A percentile compares a stretch with the other conserved stretches of the same genome.
phyloP scores from a whole-genome alignment of 768 basidiomycete species.

The Tricholoma saponaceum region DNA sequence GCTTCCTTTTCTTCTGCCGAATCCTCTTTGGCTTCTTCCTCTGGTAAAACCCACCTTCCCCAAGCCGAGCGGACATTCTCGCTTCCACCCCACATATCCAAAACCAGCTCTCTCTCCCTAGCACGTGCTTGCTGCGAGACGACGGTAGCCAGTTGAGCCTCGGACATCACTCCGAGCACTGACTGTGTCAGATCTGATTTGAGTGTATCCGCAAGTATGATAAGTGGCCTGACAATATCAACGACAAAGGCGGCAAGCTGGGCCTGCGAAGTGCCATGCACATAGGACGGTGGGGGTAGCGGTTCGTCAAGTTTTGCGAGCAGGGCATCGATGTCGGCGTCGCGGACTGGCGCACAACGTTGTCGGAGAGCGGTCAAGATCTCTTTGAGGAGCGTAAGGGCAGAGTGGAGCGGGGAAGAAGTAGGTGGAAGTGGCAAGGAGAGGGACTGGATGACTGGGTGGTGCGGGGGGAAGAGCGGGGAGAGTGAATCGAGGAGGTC shows the following conservation, averaged over 20 bases:
- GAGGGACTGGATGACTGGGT: conserved; percentile 47
- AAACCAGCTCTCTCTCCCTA: conserved; percentile 51
- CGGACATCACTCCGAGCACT: conserved; percentile 62
- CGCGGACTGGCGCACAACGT: conserved; percentile 67
- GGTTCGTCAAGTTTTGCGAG: conserved; percentile 19
- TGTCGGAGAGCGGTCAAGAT: conserved; percentile 46
- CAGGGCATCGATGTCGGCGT: conserved; percentile 46
- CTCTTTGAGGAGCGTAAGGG: conserved; percentile 50
- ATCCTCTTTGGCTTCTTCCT: background rate
- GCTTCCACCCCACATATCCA: conserved; percentile 43
- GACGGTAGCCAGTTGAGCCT: conserved; percentile 48
- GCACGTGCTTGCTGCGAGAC: conserved; percentile 49
- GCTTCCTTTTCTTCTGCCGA: background rate
- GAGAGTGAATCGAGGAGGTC: conserved; percentile 48
- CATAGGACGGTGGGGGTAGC: conserved; percentile 16
- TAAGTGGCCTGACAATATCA: conserved; percentile 41
- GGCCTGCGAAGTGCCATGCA: conserved; percentile 18
- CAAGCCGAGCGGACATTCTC: conserved; percentile 26
- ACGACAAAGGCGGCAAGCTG: conserved; percentile 45
- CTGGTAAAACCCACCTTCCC: conserved; percentile 26
- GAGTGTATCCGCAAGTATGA: conserved; percentile 59
- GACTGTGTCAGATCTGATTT: conserved; percentile 65
- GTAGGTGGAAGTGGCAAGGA: conserved; percentile 64
- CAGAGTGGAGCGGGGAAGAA: conserved; percentile 59
- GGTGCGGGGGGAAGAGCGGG: conserved; percentile 55